Percentiles rank a stretch among this genome's conserved stretches.
These are phyloP conservation scores for Mikania micrantha DNA, from an alignment of 129 eudicot species.

Conservation along the genomic window DNA sequence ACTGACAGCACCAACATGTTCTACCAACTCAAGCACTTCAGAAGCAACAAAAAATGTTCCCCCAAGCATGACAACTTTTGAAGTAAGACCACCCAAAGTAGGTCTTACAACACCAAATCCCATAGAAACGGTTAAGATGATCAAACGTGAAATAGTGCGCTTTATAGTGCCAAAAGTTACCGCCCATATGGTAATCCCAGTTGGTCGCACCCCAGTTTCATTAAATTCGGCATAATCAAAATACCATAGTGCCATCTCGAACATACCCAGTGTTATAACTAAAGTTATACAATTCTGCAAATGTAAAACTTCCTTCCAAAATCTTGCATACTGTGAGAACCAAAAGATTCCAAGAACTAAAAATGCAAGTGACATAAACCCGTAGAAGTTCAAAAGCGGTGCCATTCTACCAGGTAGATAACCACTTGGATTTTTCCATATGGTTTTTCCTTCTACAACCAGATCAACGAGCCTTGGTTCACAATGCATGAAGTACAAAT, in stretches of 20 bases:
- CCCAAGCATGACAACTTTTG: constrained; percentile 83
- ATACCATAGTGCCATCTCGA: constrained; percentile 98
- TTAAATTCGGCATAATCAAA: constrained; percentile 96
- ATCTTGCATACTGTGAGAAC: constrained; percentile 97
- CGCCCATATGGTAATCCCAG: constrained; percentile 90
- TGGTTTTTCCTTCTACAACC: constrained; percentile 69
- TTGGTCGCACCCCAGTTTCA: constrained; percentile 83
- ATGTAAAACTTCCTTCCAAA: constrained; percentile 92
- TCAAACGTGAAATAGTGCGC: constrained; percentile 79
- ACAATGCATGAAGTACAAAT: constrained; percentile 91
- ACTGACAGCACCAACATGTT: constrained; percentile 94
- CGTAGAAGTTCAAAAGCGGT: constrained; percentile 87
- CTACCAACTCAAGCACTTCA: constrained; percentile 91
- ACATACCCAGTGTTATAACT: constrained; percentile 93
- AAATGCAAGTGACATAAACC: constrained; percentile 92
- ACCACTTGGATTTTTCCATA: constrained; percentile 95
- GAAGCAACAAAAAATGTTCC: constrained; percentile 92
- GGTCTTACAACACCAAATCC: constrained; percentile 99
- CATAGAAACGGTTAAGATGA: constrained; percentile 88
- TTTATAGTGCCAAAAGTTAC: constrained; percentile 88
- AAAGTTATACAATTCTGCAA: constrained; percentile 86
- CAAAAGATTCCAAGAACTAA: constrained; percentile 81
- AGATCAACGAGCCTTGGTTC: constrained; percentile 58
- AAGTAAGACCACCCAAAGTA: constrained; percentile 94
- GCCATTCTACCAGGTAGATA: constrained; percentile 99